Evolutionary conservation across 208 protist species (phyloP), one percentile per base, ranked within the genome.

Genomic region (Borovskyia barvae): DNA sequence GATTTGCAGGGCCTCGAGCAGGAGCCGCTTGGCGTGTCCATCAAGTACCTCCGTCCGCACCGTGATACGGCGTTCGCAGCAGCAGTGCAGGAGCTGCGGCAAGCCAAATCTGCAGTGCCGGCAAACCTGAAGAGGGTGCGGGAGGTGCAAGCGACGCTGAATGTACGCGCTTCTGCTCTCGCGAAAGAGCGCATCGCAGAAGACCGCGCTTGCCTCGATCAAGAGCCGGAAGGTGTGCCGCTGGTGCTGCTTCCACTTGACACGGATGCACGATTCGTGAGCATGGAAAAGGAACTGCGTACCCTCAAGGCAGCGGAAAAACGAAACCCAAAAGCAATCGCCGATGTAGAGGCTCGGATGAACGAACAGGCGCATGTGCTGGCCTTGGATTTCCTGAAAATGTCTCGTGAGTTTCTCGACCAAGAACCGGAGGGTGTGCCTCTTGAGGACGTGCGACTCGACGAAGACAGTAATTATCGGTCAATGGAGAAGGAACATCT

Each of bases 361-460:
- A 80, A 81, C 46, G 69, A 74, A 14, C 74, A 80, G 20, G 77
- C 68, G 0, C 70, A 73, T 14, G 78, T 83, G 50, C 42, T 94
- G 19, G 87, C 87, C 1, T 61, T 58, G 61, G 78, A 77, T 3
- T 72, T 76, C 26, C 59, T 90, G n/a, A 41, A 54, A 20, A 49
- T 45, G n/a, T 81, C 75, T 56, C 74, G 82, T 41, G 75, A 35
- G 46, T 87, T 82, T 60, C 73, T 93, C 15, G 78, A 90, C 49
- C 72, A 70, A n/a, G 70, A 82, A 52, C 87, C 81, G 30, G 80
- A 89, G 48, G 81, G 83, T 36, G 54, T 93, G 33, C 47, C 77
- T 37, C 66, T 93, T 19, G 54, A 37, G 12, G 71, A 88, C 19
- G 56, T 93, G 19, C 76, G 71, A 17, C 77, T 93, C 7, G 75